phyloP scores from a whole-genome alignment of 768 basidiomycete species.

The Gelatoporia subvermispora region DNA sequence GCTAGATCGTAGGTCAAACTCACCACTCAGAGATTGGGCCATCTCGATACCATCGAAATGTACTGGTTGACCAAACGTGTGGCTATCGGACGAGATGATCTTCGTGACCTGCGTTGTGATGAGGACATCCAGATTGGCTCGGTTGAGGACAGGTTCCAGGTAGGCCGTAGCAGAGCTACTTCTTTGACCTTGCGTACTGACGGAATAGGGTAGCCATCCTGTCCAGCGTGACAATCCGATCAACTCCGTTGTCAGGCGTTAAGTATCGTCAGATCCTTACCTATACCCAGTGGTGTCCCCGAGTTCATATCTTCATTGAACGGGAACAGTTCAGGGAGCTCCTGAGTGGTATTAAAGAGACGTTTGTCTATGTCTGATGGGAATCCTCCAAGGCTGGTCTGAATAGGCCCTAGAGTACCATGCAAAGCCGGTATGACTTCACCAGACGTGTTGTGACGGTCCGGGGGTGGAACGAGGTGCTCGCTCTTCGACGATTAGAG shows the following conservation, averaged over 20 bases:
- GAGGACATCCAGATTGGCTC: conserved; percentile 16
- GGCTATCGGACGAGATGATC: conserved; percentile 2
- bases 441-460: neutral
- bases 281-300: neutral
- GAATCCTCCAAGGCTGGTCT: neutral
- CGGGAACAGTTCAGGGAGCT: neutral
- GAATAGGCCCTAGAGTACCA: neutral
- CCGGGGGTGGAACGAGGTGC: neutral
- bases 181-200: neutral
- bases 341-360: neutral
- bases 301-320: conserved; percentile 4
- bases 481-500: neutral
- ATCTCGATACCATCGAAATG: neutral
- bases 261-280: neutral
- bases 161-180: conserved; percentile 8
- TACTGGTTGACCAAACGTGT: neutral
- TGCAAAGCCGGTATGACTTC: neutral
- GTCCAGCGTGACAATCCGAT: no score
- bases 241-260: neutral
- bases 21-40: no score
- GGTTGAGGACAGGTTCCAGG: conserved; percentile 1
- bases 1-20: no score
- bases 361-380: neutral
- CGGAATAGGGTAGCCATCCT: neutral
- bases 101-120: conserved; percentile 16